Percentiles rank a stretch among this genome's conserved stretches.
phyloP scores from a whole-genome alignment of 2,329 filamentous ascomycete species.

The Ascochyta rabiei region DNA sequence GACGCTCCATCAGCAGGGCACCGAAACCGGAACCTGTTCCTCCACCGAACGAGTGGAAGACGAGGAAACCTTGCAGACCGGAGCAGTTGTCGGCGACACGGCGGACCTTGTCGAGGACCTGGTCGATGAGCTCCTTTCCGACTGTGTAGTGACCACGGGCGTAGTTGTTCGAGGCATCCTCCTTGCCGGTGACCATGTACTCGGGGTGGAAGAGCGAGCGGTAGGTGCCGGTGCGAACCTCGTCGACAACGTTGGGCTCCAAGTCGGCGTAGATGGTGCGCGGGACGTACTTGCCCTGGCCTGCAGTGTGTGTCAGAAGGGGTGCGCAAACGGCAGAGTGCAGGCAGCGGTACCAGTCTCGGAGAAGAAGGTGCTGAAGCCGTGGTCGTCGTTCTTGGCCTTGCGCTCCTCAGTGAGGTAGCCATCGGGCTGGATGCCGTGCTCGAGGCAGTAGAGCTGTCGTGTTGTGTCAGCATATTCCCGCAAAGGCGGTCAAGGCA shows the following conservation, averaged over 20 bases:
- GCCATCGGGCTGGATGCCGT: conserved; percentile 98
- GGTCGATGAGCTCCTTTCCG: conserved; percentile 98
- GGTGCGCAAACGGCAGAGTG: conserved; percentile 19
- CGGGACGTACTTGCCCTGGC: conserved; percentile 98
- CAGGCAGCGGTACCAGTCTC: conserved; percentile 79
- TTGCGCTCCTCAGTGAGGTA: conserved; percentile 99
- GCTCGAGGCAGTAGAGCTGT: conserved; percentile 99
- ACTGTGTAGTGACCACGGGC: conserved; percentile 99
- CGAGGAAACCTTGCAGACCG: conserved; percentile 97
- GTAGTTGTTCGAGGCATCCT: conserved; percentile 99
- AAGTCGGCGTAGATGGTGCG: conserved; percentile 99
- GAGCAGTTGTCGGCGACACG: conserved; percentile 95
- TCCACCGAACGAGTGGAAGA: conserved; percentile 99
- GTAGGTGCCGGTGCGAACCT: conserved; percentile 97
- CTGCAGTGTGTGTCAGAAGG: conserved; percentile 56
- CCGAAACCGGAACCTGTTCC: conserved; percentile 99
- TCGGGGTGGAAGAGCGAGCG: conserved; percentile 97
- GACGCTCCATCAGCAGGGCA: conserved; percentile 97
- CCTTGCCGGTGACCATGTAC: conserved; percentile 99
- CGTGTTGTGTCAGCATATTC: conserved; percentile 35
- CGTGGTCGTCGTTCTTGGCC: conserved; percentile 87
- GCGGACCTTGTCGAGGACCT: conserved; percentile 96
- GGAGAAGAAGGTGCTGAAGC: conserved; percentile 99
- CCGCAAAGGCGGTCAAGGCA: conserved; percentile 34
- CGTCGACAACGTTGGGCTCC: conserved; percentile 98